Evolutionary conservation across 2,329 filamentous ascomycete species (phyloP), one percentile per base, ranked within the genome.

Genomic region (Botrytis pseudocinerea): DNA sequence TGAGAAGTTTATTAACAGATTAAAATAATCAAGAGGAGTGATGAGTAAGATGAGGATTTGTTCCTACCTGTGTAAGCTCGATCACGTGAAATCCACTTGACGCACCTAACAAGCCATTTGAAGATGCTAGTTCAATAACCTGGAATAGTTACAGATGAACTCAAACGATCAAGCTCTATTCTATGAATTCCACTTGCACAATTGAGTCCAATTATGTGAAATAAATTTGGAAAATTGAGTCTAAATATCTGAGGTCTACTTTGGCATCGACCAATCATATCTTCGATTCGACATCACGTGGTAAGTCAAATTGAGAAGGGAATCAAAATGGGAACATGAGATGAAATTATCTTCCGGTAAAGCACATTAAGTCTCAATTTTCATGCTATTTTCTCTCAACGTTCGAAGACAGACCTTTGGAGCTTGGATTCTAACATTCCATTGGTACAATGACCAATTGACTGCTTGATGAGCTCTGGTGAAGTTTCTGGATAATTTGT

Each of bases 141-240:
- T 28, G 51, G 4, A 6, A 57, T 57, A 28, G n/a, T 57, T 28
- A 7, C n/a, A 18, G 16, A 28, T 57, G 0, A 57, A 18, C 6
- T 28, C 7, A 18, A 28, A 28, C 2, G 28, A 18, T 61, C 12
- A 40, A 25, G 2, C 1, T 5, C 2, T 3, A 16, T 61, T 40
- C 4, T 12, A 16, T 40, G 35, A n/a, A 7, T 4, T 18, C 7
- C 1, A n/a, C 59, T 40, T 25, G 14, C 2, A 9, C 0, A n/a
- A 40, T 10, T 12, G 10, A 28, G 14, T 16, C 12, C 16, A 16
- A 44, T 16, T 16, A 2, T 54, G 16, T 54, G 51, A 54, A n/a
- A 25, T 28, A 5, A 16, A 14, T 10, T n/a, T n/a, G 4, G 51
- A 54, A 22, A 22, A 38, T 40, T 9, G 12, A 61, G 5, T 6